A percentile compares a stretch with the other conserved stretches of the same genome.
Evolutionary conservation across 371 early-diverging fungal species (phyloP).

Genomic region (Basidiobolus meristosporus): DNA sequence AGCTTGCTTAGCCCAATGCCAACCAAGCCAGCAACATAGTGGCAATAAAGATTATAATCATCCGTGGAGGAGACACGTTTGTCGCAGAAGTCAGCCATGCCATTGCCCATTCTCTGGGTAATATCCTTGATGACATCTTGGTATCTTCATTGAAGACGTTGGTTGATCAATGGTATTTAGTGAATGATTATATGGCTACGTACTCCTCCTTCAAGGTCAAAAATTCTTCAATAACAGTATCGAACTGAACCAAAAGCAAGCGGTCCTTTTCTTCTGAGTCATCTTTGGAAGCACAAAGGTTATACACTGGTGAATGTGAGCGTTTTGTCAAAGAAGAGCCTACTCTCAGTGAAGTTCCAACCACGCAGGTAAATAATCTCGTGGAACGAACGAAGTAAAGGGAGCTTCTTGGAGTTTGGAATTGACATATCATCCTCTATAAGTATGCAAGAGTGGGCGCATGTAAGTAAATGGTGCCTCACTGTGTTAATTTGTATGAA

Average conservation of each 20-base stretch:
- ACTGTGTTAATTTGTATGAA: background rate
- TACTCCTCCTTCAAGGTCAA: constrained; percentile 45
- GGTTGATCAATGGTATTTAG: background rate
- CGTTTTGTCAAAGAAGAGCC: background rate
- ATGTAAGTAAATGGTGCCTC: too few relatives aligned
- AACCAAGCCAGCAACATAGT: constrained; percentile 94
- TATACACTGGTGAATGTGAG: background rate
- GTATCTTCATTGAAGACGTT: constrained; percentile 19
- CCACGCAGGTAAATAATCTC: constrained; percentile 55
- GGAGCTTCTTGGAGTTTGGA: constrained; percentile 41
- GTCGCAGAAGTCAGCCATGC: constrained; percentile 79
- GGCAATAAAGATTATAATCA: constrained; percentile 90
- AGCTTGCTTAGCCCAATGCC: constrained; percentile 83
- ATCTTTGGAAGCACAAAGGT: constrained; percentile 13
- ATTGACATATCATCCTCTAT: constrained; percentile 90
- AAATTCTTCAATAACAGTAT: constrained; percentile 78
- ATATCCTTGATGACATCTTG: constrained; percentile 80
- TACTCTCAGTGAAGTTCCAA: constrained; percentile 25
- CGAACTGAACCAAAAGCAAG: constrained; percentile 64
- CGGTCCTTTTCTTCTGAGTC: constrained; percentile 90
- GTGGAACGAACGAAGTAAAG: constrained; percentile 61
- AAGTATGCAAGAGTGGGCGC: too few relatives aligned
- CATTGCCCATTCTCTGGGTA: constrained; percentile 75
- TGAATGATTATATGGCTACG: background rate
- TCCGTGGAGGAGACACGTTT: constrained; percentile 46